A percentile compares a stretch with the other conserved stretches of the same genome.
phyloP scores from a whole-genome alignment of 805 yeast species.

The Myxozyma vanderwaltii region DNA sequence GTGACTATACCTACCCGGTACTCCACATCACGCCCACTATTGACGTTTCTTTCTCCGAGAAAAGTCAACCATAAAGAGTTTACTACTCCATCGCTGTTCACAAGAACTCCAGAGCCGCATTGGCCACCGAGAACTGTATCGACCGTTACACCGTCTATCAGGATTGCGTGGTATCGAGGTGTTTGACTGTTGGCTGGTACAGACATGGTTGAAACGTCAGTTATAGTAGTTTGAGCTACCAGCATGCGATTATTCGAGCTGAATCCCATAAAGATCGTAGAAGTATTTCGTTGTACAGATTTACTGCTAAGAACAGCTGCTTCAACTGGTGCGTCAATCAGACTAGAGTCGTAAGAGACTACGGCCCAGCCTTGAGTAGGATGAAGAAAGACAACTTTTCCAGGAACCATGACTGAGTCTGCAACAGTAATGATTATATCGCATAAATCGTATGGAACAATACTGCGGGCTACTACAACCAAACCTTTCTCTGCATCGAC shows the following conservation, averaged over 20 bases:
- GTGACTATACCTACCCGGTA: slow-evolving; percentile 79
- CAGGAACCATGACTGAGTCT: slow-evolving; percentile 80
- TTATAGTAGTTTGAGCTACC: slow-evolving; percentile 71
- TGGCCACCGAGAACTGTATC: slow-evolving; percentile 73
- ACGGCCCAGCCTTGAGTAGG: slow-evolving; percentile 87
- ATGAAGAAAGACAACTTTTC: slow-evolving; percentile 76
- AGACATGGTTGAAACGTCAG: slow-evolving; percentile 73
- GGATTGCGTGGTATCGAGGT: slow-evolving; percentile 85
- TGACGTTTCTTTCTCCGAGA: slow-evolving; percentile 67
- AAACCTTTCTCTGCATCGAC: slow-evolving; percentile 80
- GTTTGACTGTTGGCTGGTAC: slow-evolving; percentile 66
- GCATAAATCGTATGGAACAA: slow-evolving; percentile 79
- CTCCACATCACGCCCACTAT: slow-evolving; percentile 58
- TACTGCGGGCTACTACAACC: slow-evolving; percentile 73
- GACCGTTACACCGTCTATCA: slow-evolving; percentile 72
- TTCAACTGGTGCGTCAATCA: slow-evolving; percentile 68
- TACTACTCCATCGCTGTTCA: slow-evolving; percentile 74
- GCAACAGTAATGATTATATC: slow-evolving; percentile 81
- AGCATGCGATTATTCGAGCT: slow-evolving; percentile 69
- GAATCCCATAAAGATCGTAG: slow-evolving; percentile 76
- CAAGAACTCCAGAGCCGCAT: slow-evolving; percentile 77
- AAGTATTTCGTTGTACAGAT: slow-evolving; percentile 73
- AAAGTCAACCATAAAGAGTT: slow-evolving; percentile 85
- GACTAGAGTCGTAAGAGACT: slow-evolving; percentile 74
- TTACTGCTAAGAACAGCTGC: slow-evolving; percentile 63